Evolutionary conservation across 2,329 filamentous ascomycete species (phyloP).

Genomic region (Trichoderma sp.): DNA sequence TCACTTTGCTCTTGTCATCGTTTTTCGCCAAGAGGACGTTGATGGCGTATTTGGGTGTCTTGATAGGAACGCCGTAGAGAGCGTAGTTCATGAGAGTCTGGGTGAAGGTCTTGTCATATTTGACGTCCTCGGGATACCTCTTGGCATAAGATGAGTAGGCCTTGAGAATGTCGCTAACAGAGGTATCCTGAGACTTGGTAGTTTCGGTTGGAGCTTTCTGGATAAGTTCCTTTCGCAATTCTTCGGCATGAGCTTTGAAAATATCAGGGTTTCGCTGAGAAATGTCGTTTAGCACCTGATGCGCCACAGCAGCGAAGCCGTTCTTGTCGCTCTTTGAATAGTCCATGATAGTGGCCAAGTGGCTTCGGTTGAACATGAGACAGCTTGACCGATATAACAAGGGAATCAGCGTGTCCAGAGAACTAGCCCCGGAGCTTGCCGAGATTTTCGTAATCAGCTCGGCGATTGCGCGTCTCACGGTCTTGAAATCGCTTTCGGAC

Average conservation of each 20-base stretch:
- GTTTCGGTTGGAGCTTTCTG: conserved; percentile 73
- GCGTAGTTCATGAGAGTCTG: conserved; percentile 83
- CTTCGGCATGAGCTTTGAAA: conserved; percentile 88
- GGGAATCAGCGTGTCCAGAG: conserved; percentile 78
- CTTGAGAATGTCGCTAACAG: conserved; percentile 87
- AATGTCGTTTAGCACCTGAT: conserved; percentile 89
- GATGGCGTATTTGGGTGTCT: conserved; percentile 89
- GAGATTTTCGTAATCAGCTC: conserved; percentile 84
- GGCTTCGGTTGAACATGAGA: conserved; percentile 90
- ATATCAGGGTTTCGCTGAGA: conserved; percentile 86
- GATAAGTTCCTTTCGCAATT: conserved; percentile 84
- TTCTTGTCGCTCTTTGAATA: conserved; percentile 82
- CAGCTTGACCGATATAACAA: conserved; percentile 82
- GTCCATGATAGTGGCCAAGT: conserved; percentile 86
- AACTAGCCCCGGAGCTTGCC: conserved; percentile 60
- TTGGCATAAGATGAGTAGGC: conserved; percentile 90
- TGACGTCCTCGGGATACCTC: conserved; percentile 81
- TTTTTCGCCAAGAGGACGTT: conserved; percentile 80
- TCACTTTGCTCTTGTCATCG: conserved; percentile 75
- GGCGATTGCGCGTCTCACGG: conserved; percentile 84
- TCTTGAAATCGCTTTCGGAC: conserved; percentile 87
- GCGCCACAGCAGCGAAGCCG: conserved; percentile 74
- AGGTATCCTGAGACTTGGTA: conserved; percentile 66
- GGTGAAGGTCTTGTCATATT: conserved; percentile 75
- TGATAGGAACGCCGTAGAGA: conserved; percentile 75